Evolutionary conservation across 2,329 filamentous ascomycete genomes (phyloP), one percentile per base, ranked within the genome.

Genomic region (Bipolaris sorokiniana): DNA sequence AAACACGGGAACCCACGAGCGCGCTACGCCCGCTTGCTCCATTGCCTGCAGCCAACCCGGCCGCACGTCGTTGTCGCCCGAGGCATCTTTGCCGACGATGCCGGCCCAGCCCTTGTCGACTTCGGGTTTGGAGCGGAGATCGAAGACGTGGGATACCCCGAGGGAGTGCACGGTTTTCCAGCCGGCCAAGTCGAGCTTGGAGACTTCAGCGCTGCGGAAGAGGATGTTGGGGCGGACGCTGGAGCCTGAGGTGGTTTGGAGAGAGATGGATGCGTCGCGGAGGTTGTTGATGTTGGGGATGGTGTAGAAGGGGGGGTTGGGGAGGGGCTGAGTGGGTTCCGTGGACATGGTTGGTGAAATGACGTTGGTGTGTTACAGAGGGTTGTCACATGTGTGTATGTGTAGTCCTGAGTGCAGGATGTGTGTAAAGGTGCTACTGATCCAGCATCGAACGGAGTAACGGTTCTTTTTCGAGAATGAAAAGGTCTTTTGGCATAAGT

Each of bases 171-270:
- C 16, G 10, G 56, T 31, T 2, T 48, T 37, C 68, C 73, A 75
- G 13, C 62, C 72, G 0, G 36, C 41, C 0, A 28, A 34, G 31
- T 64, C 59, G 0, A 75, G 59, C n/a, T 64, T 64, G 5, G 63
- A 66, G 2, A 88, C 86, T 63, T 91, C 88, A 2, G 88, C 90
- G 47, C 86, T 87, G 54, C 91, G 87, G 76, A 86, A 93, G 55
- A 90, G 77, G 28, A 87, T 68, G 31, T 81, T 80, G 20, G 77
- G 77, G 23, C 83, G 82, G 58, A 90, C 62, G 0, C 2, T 56
- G 71, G 46, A 50, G 73, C 77, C 69, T 73, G 77, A 49, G 53
- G 66, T 9, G 1, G 69, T 68, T 13, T 54, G 47, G 7, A 74
- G 61, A 26, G 64, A 53, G 54, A 70, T 53, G 49, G 69, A 66